Evolutionary conservation across 2,329 filamentous ascomycete species (phyloP), one percentile per base, ranked within the genome.

Genomic region (Fusarium sp.): DNA sequence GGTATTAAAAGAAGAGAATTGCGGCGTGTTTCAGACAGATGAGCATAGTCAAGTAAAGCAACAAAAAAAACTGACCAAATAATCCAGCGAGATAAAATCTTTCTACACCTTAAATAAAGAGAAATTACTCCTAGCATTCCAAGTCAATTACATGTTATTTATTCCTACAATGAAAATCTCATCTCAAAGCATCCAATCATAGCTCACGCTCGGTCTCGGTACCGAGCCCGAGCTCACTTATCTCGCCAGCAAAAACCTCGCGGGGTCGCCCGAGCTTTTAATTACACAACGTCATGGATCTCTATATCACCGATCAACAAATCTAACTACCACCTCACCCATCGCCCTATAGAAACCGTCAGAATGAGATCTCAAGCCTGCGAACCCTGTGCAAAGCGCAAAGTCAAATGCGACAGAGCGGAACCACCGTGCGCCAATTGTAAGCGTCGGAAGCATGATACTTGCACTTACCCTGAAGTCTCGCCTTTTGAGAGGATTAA

Each of bases 351-450:
- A 30, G 3, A 23, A 20, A 14, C 4, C 10, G 18, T 20, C 5
- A 35, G 15, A 6, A 70, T 70, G 67, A 57, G 55, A 9, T 1
- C 56, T 8, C 66, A 70, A n/a, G 66, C 66, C 3, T 70, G 67
- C 10, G 67, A 70, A 7, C 67, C 67, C 13, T 70, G 67, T n/a
- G 67, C 67, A 2, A 70, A 70, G 1, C 67, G 67, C 4, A 70
- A 70, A 44, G 67, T 70, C 14, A 63, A 63, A 4, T 70, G 67
- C 38, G 67, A 70, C 26, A 57, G 56, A 32, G 33, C 67, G 4
- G 61, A 70, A 18, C 66, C 67, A 13, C 67, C 66, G 1, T 70
- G 67, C 1, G 67, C 66, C 0, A 70, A 70, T 7, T 70, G 67
- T 5, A 70, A 54, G 14, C 66, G 67, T 5, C 60, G 67, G 14